A percentile compares a stretch with the other conserved stretches of the same genome.
phyloP scores from a whole-genome alignment of 331 rosid species.

The Acacia pycnantha region DNA sequence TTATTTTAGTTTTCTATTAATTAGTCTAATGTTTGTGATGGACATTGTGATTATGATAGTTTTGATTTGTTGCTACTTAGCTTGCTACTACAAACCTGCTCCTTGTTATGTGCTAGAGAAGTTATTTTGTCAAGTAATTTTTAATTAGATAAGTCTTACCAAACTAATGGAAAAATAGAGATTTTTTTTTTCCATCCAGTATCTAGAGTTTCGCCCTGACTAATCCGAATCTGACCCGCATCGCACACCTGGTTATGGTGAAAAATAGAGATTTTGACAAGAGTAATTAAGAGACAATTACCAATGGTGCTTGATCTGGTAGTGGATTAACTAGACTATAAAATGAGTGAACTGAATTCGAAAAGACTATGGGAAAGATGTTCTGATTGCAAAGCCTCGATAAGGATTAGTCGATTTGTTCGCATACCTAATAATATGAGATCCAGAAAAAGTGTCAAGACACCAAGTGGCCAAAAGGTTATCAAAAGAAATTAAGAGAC shows the following conservation, averaged over 20 bases:
- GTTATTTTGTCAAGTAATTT: not conserved
- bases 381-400: no score
- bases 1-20: not conserved
- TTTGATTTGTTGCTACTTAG: not conserved
- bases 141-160: not conserved
- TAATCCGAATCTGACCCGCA: no score
- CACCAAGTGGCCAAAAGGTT: no score
- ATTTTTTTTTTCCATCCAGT: no score
- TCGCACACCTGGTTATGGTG: no score
- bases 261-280: not conserved
- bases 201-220: no score
- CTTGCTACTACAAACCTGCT: not conserved
- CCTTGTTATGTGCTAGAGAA: not conserved
- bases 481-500: not conserved
- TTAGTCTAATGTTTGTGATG: not conserved
- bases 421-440: fast-evolving
- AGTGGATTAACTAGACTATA: no score
- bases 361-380: fast-evolving
- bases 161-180: not conserved
- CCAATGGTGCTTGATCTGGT: no score
- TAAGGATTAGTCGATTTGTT: no score
- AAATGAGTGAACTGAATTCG: no score
- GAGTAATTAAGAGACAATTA: not conserved
- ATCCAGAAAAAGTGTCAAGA: no score
- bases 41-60: not conserved